Conservation (phyloP, 768 basidiomycete species). For the Mycena albidolilacea region DNA sequence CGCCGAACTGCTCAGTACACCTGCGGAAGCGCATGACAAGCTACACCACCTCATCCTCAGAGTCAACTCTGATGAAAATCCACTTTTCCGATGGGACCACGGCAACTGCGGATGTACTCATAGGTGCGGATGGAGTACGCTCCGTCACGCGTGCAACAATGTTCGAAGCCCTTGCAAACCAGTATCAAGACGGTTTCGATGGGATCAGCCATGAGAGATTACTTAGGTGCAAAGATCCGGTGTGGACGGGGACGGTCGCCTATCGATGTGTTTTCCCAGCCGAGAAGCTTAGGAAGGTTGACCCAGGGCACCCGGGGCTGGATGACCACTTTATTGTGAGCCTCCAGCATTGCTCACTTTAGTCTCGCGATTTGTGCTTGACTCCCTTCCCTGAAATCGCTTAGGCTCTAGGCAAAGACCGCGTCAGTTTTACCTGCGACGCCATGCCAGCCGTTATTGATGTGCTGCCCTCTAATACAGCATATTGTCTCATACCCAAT, state of each 20-base stretch:
- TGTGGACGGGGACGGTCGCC: conserved; percentile 27
- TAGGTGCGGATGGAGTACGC: conserved; percentile 23
- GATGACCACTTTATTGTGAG: conserved; percentile 11
- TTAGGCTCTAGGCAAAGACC: conserved; percentile 23
- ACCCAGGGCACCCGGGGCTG: conserved; percentile 24
- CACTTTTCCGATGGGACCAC: conserved; percentile 24
- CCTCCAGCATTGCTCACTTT: conserved; percentile 15
- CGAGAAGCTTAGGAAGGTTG: conserved; percentile 26
- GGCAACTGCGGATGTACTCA: conserved; percentile 20
- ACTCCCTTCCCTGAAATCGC: conserved; percentile 10
- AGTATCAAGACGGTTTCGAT: conserved; percentile 4
- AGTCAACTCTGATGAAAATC: conserved; percentile 11
- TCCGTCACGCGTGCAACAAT: conserved; percentile 21
- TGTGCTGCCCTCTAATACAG: conserved; percentile 16
- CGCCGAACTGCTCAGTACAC: conserved; percentile 25
- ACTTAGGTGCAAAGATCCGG: conserved; percentile 24
- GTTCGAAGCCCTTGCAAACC: conserved; percentile 18
- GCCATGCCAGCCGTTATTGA: conserved; percentile 16
- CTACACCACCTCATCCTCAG: conserved; percentile 12
- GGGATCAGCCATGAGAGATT: conserved; percentile 19
- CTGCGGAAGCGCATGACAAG: conserved; percentile 15
- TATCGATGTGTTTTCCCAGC: conserved; percentile 24
- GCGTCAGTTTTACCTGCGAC: conserved; percentile 17
- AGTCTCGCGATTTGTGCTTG: conserved; percentile 10
- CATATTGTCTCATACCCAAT: conserved; percentile 27